These are phyloP conservation scores for Rhizophagus clarus DNA, from an alignment of 192 early-diverging fungal species.

Conservation along the genomic window DNA sequence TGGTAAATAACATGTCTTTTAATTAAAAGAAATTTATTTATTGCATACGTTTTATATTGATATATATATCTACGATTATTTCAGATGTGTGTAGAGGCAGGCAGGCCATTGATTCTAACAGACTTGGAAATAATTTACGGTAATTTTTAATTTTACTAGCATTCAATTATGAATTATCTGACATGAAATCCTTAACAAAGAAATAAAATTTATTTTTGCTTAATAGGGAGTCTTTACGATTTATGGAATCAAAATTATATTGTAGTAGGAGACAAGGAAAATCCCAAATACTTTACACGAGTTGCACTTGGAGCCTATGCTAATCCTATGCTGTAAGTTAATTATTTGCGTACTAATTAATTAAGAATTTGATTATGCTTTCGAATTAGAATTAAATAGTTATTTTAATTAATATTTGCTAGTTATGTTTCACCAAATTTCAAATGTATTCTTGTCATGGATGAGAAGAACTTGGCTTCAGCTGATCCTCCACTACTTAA, in stretches of 20 bases:
- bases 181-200: too few relatives aligned
- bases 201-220: background rate
- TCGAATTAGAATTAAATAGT: too few relatives aligned
- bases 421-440: background rate
- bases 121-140: constrained; percentile 29
- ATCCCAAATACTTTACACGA: constrained; percentile 24
- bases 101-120: constrained; percentile 25
- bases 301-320: constrained; percentile 28
- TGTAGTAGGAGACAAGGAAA: background rate
- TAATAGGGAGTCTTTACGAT: constrained; percentile 29
- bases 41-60: background rate
- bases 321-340: constrained; percentile 32
- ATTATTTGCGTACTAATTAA: background rate
- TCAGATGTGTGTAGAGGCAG: constrained; percentile 31
- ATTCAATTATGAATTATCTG: too few relatives aligned
- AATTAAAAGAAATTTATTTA: background rate
- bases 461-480: constrained; percentile 1
- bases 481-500: constrained; percentile 28
- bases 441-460: constrained; percentile 29
- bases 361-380: background rate
- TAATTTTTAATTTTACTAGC: background rate
- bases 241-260: constrained; percentile 36
- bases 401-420: background rate
- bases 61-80: background rate
- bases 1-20: background rate